phyloP scores from a whole-genome alignment of 176 grass and related monocot genomes.

The sorghum (Sorghum bicolor) region Sorghum_bicolor_NCBIv3 NC_012872.2:66345501-66346000 shows the following conservation, averaged over 20 bases:
- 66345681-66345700: background rate
- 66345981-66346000: no score
- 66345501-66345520: no score
- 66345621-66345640: no score
- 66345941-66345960: background rate
- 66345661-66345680: background rate
- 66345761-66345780: background rate
- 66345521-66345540: no score
- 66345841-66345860: no score
- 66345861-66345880: background rate
- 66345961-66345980: background rate
- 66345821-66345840: background rate
- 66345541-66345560: no score
- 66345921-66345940: background rate
- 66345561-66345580: no score
- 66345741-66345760: no score
- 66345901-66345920: background rate
- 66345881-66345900: background rate
- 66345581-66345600: no score
- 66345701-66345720: background rate
- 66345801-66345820: background rate
- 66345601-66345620: no score
- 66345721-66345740: no score
- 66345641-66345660: background rate
- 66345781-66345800: no score